Evolutionary conservation across 78 protist genomes (phyloP).

Genomic region (Planoprotostelium fungivorum): DNA sequence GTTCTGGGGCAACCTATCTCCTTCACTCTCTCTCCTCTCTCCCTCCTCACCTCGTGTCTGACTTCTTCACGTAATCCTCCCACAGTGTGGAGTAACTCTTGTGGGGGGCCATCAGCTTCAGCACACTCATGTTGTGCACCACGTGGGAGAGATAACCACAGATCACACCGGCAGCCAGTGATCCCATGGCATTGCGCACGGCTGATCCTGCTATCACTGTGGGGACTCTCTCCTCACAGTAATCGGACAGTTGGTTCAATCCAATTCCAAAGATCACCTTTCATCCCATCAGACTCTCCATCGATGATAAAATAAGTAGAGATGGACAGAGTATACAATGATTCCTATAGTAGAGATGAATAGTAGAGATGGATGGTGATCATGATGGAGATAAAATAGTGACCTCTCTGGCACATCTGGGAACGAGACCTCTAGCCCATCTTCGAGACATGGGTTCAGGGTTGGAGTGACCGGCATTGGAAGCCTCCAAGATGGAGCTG

Average conservation of each 20-base stretch:
- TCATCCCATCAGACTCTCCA: too few relatives aligned
- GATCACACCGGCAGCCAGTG: slow-evolving; percentile 20
- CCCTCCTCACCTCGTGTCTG: not conserved
- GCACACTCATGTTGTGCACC: slow-evolving; percentile 58
- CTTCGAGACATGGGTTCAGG: slow-evolving; percentile 29
- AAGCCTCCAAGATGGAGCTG: slow-evolving; percentile 40
- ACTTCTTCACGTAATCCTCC: not conserved
- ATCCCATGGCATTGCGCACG: slow-evolving; percentile 17
- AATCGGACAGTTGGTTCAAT: slow-evolving; percentile 39
- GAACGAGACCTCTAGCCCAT: slow-evolving; percentile 28
- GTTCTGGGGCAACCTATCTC: too few relatives aligned
- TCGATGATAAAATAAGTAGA: too few relatives aligned
- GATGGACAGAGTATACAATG: too few relatives aligned
- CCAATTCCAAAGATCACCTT: slow-evolving; percentile 50
- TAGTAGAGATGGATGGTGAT: not conserved
- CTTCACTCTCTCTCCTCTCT: too few relatives aligned
- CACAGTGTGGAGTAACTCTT: slow-evolving; percentile 10
- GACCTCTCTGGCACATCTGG: slow-evolving; percentile 33
- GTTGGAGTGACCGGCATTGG: slow-evolving; percentile 41
- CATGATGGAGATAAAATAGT: not conserved
- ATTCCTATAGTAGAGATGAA: not conserved
- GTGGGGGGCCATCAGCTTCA: slow-evolving; percentile 46
- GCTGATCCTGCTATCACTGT: not conserved
- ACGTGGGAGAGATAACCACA: slow-evolving; percentile 66
- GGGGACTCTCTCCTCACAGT: slow-evolving; percentile 42